Evolutionary conservation across 495 filamentous ascomycete genomes (phyloP).

Genomic region (Astrocystis sublimbata): DNA sequence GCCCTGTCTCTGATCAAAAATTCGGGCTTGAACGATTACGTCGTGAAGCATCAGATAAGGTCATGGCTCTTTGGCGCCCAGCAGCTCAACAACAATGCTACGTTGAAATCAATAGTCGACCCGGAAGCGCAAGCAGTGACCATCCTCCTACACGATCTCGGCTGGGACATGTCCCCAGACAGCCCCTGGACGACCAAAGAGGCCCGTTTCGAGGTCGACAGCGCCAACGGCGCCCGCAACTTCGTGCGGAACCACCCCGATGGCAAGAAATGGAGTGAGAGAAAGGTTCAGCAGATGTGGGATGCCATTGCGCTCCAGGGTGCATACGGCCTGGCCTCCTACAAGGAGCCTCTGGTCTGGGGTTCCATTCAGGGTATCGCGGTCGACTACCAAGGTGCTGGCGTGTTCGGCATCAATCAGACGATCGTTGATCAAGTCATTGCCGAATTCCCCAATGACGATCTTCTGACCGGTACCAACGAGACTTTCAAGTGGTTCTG

Average conservation of each 20-base stretch:
- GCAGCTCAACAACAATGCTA: constrained; percentile 37
- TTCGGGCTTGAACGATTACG: constrained; percentile 24
- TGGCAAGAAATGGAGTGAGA: constrained; percentile 21
- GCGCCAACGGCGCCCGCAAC: constrained; percentile 82
- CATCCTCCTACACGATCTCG: constrained; percentile 37
- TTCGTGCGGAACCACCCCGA: constrained; percentile 48
- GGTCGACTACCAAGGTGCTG: constrained; percentile 16
- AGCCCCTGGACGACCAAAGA: constrained; percentile 29
- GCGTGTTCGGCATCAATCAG: constrained; percentile 16
- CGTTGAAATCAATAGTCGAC: constrained; percentile 30
- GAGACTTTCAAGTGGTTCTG: constrained; percentile 23
- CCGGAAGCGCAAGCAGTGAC: constrained; percentile 36
- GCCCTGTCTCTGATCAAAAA: constrained; percentile 43
- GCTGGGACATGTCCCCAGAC: constrained; percentile 24
- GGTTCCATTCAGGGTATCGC: constrained; percentile 20
- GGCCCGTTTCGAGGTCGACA: constrained; percentile 53
- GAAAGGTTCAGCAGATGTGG: constrained; percentile 26
- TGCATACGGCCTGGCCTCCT: constrained; percentile 15
- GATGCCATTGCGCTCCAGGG: constrained; percentile 30
- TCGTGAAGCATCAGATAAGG: constrained; percentile 52
- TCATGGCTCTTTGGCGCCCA: constrained; percentile 45
- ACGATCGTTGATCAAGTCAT: constrained; percentile 20
- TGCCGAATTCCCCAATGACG: constrained; percentile 20
- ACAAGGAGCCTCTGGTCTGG: constrained; percentile 28
- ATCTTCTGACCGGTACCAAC: constrained; percentile 14